Evolutionary conservation across 2,329 filamentous ascomycete genomes (phyloP), one percentile per base, ranked within the genome.

Genomic region (Colletotrichum sp.): DNA sequence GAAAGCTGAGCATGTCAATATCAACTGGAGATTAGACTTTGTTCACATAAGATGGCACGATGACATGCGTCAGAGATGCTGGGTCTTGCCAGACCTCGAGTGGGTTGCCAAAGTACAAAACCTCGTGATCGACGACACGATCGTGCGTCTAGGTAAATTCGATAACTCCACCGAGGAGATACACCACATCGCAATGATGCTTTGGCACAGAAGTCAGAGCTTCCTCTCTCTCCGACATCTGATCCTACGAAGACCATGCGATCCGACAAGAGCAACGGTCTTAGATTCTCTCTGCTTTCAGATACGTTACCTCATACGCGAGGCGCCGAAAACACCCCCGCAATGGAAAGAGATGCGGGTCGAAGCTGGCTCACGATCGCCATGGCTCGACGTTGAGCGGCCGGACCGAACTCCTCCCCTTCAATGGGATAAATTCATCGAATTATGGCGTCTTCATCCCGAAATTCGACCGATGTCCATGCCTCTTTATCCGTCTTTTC

Each of bases 71-170:
- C 36, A 44, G 1, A 39, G 36, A 5, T 44, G 36, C 36, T 3
- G 0, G 36, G 36, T 0, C 36, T 44, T 44, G 36, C 44, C 44
- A 21, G 3, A 49, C 10, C 1, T 49, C 10, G n/a, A 21, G 0
- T 49, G 44, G n/a, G 9, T 21, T 12, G n/a, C 44, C 44, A 49
- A 21, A 0, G 44, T 49, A 49, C 44, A 49, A 49, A 49, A 49
- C 3, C 44, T 49, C 0, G 44, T 49, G 44, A 0, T 49, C 5
- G 44, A 49, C 44, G 18, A 21, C 15, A 44, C 36, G 16, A 44
- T 44, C 36, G 16, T 1, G 16, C 0, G 0, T 44, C 0, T 3
- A 6, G 8, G 0, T 5, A 0, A 44, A 44, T 34, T 36, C 16
- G 36, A 44, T 0, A 18, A 0, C 4, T 18, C 36, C 36, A 18